These are phyloP conservation scores for Trifolium dubium DNA, from an alignment of 306 rosid species.

Conservation along the genomic window DNA sequence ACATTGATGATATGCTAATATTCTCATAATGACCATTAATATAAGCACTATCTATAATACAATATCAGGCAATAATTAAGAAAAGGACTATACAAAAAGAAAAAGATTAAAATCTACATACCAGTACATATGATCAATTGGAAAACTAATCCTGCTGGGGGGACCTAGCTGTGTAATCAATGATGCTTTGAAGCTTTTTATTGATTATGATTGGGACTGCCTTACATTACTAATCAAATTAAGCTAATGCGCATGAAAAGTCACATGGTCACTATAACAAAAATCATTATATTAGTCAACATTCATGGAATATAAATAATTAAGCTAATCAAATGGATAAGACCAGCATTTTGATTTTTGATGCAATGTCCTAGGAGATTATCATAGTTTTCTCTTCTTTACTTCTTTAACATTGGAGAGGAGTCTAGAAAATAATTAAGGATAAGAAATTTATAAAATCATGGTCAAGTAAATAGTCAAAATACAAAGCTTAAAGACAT, in stretches of 20 bases:
- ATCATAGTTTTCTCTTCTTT: background rate
- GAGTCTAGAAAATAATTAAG: background rate
- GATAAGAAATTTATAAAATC: background rate
- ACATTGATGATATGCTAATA: background rate
- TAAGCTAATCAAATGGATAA: background rate
- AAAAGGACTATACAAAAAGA: too few relatives aligned
- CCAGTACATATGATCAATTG: background rate
- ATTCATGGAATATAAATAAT: background rate
- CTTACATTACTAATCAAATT: background rate
- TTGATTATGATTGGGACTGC: background rate
- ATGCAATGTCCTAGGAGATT: background rate
- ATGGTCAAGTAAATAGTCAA: background rate
- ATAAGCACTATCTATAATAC: too few relatives aligned
- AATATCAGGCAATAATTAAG: too few relatives aligned
- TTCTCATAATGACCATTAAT: background rate
- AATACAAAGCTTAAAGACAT: background rate
- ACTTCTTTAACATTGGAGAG: background rate
- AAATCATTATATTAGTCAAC: background rate
- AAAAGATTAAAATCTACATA: too few relatives aligned
- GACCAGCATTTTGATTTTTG: background rate
- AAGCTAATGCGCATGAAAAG: background rate
- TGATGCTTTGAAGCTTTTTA: background rate
- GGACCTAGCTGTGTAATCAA: background rate
- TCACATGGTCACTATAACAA: background rate
- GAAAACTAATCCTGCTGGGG: background rate